A percentile compares a stretch with the other conserved stretches of the same genome.
phyloP scores from a whole-genome alignment of 352 stramenopile species.

The Pythium rishiriense region DNA sequence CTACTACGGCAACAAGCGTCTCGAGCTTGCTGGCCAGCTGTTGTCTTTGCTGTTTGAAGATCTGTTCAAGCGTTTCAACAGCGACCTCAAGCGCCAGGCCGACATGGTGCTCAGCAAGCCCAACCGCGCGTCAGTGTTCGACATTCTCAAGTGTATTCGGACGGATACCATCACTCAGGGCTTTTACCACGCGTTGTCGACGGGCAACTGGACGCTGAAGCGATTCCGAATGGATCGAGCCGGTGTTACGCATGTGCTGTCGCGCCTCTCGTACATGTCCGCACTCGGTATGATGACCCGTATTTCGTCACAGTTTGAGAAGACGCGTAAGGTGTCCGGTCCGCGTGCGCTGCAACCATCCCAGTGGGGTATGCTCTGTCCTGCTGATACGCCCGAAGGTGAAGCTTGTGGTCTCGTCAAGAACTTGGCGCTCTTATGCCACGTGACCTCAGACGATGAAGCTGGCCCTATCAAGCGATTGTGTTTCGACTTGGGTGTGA shows the following conservation, averaged over 20 bases:
- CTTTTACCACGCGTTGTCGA: slow-evolving; percentile 84
- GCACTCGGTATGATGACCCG: slow-evolving; percentile 99
- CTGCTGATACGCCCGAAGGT: slow-evolving; percentile 98
- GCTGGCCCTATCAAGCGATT: slow-evolving; percentile 92
- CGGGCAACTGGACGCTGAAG: slow-evolving; percentile 99
- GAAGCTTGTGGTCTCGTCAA: slow-evolving; percentile 99
- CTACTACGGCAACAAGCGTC: slow-evolving; percentile 99
- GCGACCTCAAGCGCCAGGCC: slow-evolving; percentile 96
- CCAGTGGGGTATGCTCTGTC: slow-evolving; percentile 99
- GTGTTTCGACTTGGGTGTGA: slow-evolving; percentile 97
- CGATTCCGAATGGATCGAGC: slow-evolving; percentile 99
- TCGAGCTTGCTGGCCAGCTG: slow-evolving; percentile 98
- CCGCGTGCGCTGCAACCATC: slow-evolving; percentile 97
- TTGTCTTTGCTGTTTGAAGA: slow-evolving; percentile 99
- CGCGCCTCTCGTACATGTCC: slow-evolving; percentile 98
- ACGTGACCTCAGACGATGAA: slow-evolving; percentile 95
- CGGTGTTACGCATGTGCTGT: slow-evolving; percentile 97
- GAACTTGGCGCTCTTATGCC: slow-evolving; percentile 98
- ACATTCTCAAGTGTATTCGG: slow-evolving; percentile 97
- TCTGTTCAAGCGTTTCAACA: slow-evolving; percentile 98
- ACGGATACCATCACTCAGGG: slow-evolving; percentile 98
- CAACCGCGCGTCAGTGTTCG: slow-evolving; percentile 97
- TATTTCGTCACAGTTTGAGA: slow-evolving; percentile 99
- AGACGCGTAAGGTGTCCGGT: slow-evolving; percentile 98
- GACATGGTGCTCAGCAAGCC: slow-evolving; percentile 98